Conservation (phyloP, 2,329 filamentous ascomycete species). For the Scedosporium boydii region DNA sequence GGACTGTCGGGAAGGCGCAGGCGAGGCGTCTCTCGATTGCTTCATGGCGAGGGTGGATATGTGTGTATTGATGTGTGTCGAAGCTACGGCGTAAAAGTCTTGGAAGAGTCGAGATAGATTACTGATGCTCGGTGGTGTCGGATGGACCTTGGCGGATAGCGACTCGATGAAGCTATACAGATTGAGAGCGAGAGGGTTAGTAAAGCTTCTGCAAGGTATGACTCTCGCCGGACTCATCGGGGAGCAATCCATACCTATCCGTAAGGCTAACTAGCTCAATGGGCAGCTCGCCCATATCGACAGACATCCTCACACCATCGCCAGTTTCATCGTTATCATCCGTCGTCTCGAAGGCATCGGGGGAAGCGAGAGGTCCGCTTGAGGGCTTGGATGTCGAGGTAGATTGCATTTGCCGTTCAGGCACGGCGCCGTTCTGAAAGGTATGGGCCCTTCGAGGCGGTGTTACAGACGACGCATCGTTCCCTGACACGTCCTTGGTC, state of each 20-base stretch:
- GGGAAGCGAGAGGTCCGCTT: background rate
- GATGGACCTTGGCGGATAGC: slow-evolving; percentile 76
- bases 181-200: slow-evolving; percentile 10
- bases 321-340: slow-evolving; percentile 32
- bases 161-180: slow-evolving; percentile 74
- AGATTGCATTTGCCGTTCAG: background rate
- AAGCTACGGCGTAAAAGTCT: slow-evolving; percentile 79
- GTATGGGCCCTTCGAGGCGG: slow-evolving; percentile 1
- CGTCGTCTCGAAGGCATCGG: slow-evolving; percentile 3
- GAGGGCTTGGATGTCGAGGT: background rate
- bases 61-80: slow-evolving; percentile 76
- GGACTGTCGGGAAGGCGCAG: slow-evolving; percentile 41
- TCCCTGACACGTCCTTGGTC: background rate
- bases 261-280: slow-evolving; percentile 87
- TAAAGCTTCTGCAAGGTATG: slow-evolving; percentile 1
- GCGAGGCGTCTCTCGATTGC: slow-evolving; percentile 58
- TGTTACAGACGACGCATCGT: background rate
- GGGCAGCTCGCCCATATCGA: slow-evolving; percentile 79
- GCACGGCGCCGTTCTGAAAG: background rate
- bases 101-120: slow-evolving; percentile 81
- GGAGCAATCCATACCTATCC: slow-evolving; percentile 54
- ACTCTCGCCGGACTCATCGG: background rate
- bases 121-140: slow-evolving; percentile 74
- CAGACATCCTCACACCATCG: slow-evolving; percentile 43
- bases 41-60: slow-evolving; percentile 69